phyloP scores from a whole-genome alignment of 2,329 filamentous ascomycete species.

The Coleophoma eucalyptorum region DNA sequence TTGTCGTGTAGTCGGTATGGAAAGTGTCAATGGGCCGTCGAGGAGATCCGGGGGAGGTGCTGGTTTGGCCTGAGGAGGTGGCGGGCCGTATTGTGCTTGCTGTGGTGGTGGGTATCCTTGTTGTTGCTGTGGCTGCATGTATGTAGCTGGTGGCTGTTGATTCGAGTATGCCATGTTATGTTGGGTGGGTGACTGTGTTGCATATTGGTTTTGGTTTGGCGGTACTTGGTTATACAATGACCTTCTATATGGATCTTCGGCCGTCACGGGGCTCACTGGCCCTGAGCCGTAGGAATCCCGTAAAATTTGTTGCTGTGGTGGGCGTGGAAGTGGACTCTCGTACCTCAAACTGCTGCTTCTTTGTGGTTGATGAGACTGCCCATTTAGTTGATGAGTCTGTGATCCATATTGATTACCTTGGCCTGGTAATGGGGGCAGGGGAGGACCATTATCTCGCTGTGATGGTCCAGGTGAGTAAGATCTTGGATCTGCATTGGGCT shows the following conservation, averaged over 20 bases:
- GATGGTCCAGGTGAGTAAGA: slow-evolving; percentile 11
- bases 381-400: slow-evolving; percentile 13
- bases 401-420: slow-evolving; percentile 16
- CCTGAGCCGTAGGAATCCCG: slow-evolving; percentile 14
- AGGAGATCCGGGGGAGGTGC: slow-evolving; percentile 47
- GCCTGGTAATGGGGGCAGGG: slow-evolving; percentile 25
- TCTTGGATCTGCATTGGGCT: slow-evolving; percentile 16
- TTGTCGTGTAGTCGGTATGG: slow-evolving; percentile 40
- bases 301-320: slow-evolving; percentile 23
- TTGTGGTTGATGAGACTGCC: slow-evolving; percentile 22
- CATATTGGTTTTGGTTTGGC: slow-evolving; percentile 15
- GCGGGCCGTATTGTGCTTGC: slow-evolving; percentile 22
- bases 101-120: slow-evolving; percentile 22
- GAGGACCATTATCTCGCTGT: slow-evolving; percentile 23
- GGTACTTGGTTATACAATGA: slow-evolving; percentile 16
- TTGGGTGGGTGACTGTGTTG: slow-evolving; percentile 8
- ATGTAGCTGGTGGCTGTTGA: slow-evolving; percentile 15
- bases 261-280: slow-evolving; percentile 3
- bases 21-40: slow-evolving; percentile 42
- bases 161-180: slow-evolving; percentile 1
- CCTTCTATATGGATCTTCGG: slow-evolving; percentile 14
- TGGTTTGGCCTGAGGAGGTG: slow-evolving; percentile 31
- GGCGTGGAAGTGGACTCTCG: slow-evolving; percentile 21
- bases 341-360: slow-evolving; percentile 26
- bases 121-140: slow-evolving; percentile 23